Evolutionary conservation across 345 rosid species (phyloP), one percentile per base, ranked within the genome.

Genomic region (Salix suchowensis): DNA sequence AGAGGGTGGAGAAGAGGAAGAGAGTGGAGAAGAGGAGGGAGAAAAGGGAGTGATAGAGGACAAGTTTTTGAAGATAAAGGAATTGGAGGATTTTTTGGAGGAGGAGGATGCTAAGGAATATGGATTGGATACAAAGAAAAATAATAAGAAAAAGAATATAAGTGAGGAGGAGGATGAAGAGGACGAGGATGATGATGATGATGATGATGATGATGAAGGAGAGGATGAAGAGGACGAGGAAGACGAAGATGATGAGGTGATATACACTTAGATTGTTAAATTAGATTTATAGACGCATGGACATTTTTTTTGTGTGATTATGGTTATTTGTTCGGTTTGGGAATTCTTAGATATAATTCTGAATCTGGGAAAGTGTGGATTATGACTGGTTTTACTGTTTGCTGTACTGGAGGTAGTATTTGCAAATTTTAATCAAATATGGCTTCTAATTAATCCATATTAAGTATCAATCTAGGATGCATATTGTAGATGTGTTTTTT

Each of bases 71-170:
- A 92, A 91, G 85, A 84, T 91, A 12, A 90, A 88, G 42, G 97
- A 91, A 15, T 82, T 94, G 90, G 88, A 90, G 81, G 84, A 88
- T 60, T 91, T 88, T 72, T 60, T 92, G 73, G 88, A 91, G 81
- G 89, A 91, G 18, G 97, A 88, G 77, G 97, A 93, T 75, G 94
- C 96, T 16, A 82, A 85, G 76, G 96, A 93, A 78, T 90, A 89
- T 84, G 98, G 97, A 14, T 77, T 69, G 19, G 88, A 83, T 78
- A 36, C 55, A 62, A 80, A 77, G 39, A 90, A 85, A 61, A 88
- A 85, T 74, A 82, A 77, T 30, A 65, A 71, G 52, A 48, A 62
- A 44, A 75, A 76, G 32, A 74, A 77, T 7, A 10, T 28, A 16
- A 62, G n/a, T 26, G 44, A 73, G 23, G 65, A 48, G 18, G 74